Conservation (phyloP, 371 early-diverging fungal genomes). For the Apophysomyces sp. region DNA sequence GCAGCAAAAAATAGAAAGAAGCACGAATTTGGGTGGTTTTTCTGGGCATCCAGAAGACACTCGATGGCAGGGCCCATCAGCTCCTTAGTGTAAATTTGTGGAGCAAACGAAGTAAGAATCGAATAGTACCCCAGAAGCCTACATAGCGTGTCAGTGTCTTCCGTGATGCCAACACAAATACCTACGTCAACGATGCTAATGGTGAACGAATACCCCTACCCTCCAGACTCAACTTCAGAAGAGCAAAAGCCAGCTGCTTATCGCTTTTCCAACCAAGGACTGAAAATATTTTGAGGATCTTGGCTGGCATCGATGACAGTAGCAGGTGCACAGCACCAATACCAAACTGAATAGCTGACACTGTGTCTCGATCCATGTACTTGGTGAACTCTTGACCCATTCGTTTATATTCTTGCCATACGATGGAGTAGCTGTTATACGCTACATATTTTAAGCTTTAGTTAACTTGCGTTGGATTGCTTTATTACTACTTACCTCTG, state of each 20-base stretch:
- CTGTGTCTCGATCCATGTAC: constrained; percentile 47
- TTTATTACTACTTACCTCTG: constrained; percentile 42
- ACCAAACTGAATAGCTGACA: constrained; percentile 53
- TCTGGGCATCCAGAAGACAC: constrained; percentile 55
- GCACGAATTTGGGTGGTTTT: constrained; percentile 54
- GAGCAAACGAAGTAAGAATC: constrained; percentile 50
- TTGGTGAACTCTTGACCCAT: constrained; percentile 49
- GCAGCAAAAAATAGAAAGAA: constrained; percentile 63
- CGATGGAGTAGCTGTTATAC: constrained; percentile 43
- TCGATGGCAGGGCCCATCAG: constrained; percentile 51
- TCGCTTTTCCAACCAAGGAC: constrained; percentile 58
- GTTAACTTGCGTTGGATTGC: not conserved
- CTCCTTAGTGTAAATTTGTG: constrained; percentile 40
- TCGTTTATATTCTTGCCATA: constrained; percentile 52
- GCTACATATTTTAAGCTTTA: not conserved
- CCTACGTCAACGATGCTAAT: constrained; percentile 56
- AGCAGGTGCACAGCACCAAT: constrained; percentile 63
- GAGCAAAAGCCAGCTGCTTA: constrained; percentile 57
- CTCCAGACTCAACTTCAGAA: constrained; percentile 53
- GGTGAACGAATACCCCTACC: constrained; percentile 60
- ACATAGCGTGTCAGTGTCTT: constrained; percentile 1
- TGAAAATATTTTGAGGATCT: constrained; percentile 53
- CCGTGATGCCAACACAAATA: not conserved
- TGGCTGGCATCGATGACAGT: constrained; percentile 57
- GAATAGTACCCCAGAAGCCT: constrained; percentile 51